Evolutionary conservation across 176 grass and related monocot genomes (phyloP).

Genomic region (Hyparrhenia diplandra): DNA sequence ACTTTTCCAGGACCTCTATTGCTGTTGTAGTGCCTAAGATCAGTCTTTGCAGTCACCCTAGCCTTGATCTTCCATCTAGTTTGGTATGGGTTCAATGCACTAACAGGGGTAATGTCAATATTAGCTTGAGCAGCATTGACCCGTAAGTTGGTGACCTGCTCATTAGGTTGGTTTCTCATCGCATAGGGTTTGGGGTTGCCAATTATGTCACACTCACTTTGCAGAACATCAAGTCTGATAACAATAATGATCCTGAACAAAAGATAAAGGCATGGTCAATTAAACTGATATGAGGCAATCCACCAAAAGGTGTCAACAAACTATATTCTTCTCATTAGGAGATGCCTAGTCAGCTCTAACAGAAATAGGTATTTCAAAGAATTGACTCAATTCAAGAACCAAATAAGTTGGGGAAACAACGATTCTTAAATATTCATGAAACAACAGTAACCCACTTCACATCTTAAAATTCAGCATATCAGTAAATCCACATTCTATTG

Average conservation of each 20-base stretch:
- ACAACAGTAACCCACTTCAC: background rate
- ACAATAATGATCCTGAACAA: constrained; percentile 76
- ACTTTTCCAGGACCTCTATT: constrained; percentile 55
- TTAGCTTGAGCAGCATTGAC: background rate
- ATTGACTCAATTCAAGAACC: background rate
- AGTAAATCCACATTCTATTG: background rate
- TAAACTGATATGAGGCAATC: background rate
- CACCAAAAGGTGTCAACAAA: background rate
- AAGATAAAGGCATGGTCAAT: constrained; percentile 26
- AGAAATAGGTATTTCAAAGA: background rate
- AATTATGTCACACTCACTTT: no score
- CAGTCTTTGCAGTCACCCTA: constrained; percentile 62
- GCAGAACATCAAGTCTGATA: no score
- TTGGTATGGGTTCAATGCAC: constrained; percentile 64
- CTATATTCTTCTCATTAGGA: background rate
- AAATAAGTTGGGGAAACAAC: background rate
- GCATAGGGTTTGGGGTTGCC: no score
- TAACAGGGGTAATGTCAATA: constrained; percentile 43
- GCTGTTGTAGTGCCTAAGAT: constrained; percentile 45
- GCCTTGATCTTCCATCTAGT: constrained; percentile 75
- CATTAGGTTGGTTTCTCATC: no score
- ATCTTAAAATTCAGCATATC: background rate
- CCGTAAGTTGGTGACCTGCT: no score
- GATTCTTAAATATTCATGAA: background rate
- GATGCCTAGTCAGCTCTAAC: background rate